Evolutionary conservation across 352 stramenopile species (phyloP), one percentile per base, ranked within the genome.

Genomic region (Discostella stelligera): DNA sequence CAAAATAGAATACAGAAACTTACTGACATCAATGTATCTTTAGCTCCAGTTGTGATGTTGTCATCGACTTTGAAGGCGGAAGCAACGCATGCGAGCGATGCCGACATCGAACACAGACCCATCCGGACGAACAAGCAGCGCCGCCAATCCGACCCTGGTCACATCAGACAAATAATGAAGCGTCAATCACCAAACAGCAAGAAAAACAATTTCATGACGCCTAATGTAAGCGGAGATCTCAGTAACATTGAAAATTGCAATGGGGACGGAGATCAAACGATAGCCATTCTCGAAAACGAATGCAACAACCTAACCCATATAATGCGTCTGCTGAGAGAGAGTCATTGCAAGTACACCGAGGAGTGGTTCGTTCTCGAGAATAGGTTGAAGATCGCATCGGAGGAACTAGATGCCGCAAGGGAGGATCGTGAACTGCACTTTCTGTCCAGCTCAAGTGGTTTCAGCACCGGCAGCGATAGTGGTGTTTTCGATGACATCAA

Each of bases 371-470:
- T 61, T 8, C 23, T 84, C 49, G 71, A 80, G 55, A 71, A 63
- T 2, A 75, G 63, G 23, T 41, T 84, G 27, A 61, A 60, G 18
- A 66, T 63, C 32, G 77, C 71, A 13, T 72, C 20, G 20, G 71
- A 84, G n/a, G 77, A 84, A 58, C 66, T 84, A 55, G 71, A 78
- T 11, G 77, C 77, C 7, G 71, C 67, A 8, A 66, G 56, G 50
- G 71, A 80, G 48, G 77, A 84, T 72, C 11, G 71, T 13, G 59
- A 80, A 60, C 79, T 84, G 67, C 54, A 74, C 55, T 75, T 75
- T 46, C 25, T 37, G 62, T 53, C 18, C 11, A 16, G 37, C 56
- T 48, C 18, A 5, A 27, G 14, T 13, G 39, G 37, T 27, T 18
- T 52, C 32, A n/a, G 18, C 52, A 10, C 27, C 8, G 48, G 44